Evolutionary conservation across 768 basidiomycete genomes (phyloP), one percentile per base, ranked within the genome.

Genomic region (Boletus barrowsii): DNA sequence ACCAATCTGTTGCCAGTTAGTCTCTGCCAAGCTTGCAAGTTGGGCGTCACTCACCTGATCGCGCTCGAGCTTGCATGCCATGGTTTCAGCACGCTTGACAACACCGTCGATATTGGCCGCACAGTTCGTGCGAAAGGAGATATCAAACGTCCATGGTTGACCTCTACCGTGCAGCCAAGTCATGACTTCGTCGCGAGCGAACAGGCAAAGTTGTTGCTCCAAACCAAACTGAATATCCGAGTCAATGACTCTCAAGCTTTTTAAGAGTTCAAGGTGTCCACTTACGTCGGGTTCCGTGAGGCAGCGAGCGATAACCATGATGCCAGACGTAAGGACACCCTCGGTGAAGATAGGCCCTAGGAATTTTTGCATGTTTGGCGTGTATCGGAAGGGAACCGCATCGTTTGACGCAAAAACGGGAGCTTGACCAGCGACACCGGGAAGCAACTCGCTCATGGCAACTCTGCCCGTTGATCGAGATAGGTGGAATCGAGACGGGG

Each of bases 361-460:
- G 75, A 99, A 95, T 58, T 82, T 80, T 72, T 99, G 97, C 76
- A 99, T 83, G 71, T 97, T 98, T 4, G 94, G 94, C 5, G 97
- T 98, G 59, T 96, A 83, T 36, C 97, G 87, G 88, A 99, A 99
- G 1, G 97, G 97, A 5, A 98, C 93, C 3, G 86, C 79, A 62
- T 99, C 97, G 60, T 76, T 84, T 17, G 90, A 88, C 14, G 82
- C 80, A 65, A 93, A 89, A 41, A 89, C 70, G 2, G 83, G 67
- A 78, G 86, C 54, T 77, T 71, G 71, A 53, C 72, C 62, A 54
- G 67, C 60, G 52, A 73, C 68, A 41, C 93, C 84, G 41, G 96
- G 95, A 18, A 96, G 75, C 32, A 97, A 75, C 64, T 99, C 97
- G 47, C 89, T 89, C 89, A 97, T 95, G 37, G 90, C 87, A 63